These are phyloP conservation scores for Tolypocladium capitatum DNA, from an alignment of 2,329 filamentous ascomycete species.

Conservation along the genomic window DNA sequence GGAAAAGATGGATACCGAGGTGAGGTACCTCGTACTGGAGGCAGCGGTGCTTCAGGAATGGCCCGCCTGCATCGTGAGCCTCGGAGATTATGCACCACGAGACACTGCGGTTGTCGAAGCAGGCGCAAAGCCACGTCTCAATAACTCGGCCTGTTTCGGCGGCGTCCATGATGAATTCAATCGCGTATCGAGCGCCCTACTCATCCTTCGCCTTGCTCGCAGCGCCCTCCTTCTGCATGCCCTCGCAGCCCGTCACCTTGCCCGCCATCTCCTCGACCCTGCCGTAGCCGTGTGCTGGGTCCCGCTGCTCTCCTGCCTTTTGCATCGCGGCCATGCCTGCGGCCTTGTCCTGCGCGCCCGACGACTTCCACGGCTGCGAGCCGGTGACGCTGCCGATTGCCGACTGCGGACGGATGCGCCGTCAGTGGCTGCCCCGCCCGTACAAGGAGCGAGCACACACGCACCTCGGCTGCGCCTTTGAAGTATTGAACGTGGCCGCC, in stretches of 20 bases:
- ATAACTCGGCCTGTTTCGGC: not conserved
- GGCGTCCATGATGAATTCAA: not conserved
- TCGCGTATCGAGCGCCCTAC: not conserved
- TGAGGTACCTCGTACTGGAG: no score
- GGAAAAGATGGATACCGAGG: no score
- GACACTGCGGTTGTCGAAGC: no score
- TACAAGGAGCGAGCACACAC: constrained; percentile 1
- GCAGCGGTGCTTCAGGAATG: no score
- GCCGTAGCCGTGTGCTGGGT: constrained; percentile 44
- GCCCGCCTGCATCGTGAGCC: no score
- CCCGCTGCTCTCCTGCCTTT: constrained; percentile 40
- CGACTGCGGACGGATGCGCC: constrained; percentile 26
- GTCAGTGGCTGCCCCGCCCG: not conserved
- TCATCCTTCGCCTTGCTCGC: constrained; percentile 28
- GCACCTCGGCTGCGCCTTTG: constrained; percentile 54
- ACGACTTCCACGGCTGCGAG: constrained; percentile 48
- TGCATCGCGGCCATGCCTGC: constrained; percentile 51
- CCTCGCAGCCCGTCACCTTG: constrained; percentile 51
- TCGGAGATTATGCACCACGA: no score
- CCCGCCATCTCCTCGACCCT: constrained; percentile 53
- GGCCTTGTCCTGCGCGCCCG: constrained; percentile 51
- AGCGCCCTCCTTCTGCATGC: constrained; percentile 52
- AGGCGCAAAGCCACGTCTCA: not conserved
- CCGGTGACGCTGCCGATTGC: constrained; percentile 49
- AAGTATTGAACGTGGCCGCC: constrained; percentile 53